These are phyloP conservation scores for Boletus bicolor DNA, from an alignment of 768 basidiomycete species.

Conservation along the genomic window DNA sequence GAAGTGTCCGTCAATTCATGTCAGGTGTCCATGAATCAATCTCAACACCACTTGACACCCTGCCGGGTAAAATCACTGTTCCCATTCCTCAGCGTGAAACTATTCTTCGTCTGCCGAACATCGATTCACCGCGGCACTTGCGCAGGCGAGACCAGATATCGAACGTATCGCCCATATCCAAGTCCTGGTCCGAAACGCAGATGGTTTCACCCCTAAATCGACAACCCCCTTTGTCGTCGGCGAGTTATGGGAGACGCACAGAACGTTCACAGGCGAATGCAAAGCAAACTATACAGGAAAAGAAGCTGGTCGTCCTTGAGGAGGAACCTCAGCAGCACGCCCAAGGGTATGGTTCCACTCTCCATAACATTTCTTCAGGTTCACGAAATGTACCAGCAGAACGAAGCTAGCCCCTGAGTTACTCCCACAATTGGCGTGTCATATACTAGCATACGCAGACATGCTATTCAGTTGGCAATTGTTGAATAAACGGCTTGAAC, in stretches of 20 bases:
- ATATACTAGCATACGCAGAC: conserved; percentile 73
- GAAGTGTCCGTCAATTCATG: conserved; percentile 66
- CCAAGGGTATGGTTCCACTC: conserved; percentile 8
- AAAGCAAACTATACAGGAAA: conserved; percentile 31
- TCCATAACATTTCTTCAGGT: neutral
- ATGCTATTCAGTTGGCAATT: conserved; percentile 72
- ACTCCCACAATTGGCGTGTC: conserved; percentile 44
- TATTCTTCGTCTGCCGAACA: conserved; percentile 20
- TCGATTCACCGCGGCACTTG: conserved; percentile 29
- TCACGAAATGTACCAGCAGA: conserved; percentile 5
- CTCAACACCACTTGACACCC: conserved; percentile 35
- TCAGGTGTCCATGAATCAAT: conserved; percentile 54
- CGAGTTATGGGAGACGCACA: conserved; percentile 37
- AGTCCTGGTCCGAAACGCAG: conserved; percentile 56
- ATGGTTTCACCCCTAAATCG: conserved; percentile 23
- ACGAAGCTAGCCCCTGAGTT: conserved; percentile 19
- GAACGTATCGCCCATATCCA: conserved; percentile 39
- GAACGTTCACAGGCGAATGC: conserved; percentile 42
- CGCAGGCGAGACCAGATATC: conserved; percentile 28
- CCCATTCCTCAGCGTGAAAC: conserved; percentile 24
- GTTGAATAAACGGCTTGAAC: conserved; percentile 65
- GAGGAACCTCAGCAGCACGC: conserved; percentile 19
- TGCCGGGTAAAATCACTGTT: conserved; percentile 23
- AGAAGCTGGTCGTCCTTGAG: conserved; percentile 38
- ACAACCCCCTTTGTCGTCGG: conserved; percentile 42